phyloP scores from a whole-genome alignment of 805 yeast species.

The Ascoidea tarda region DNA sequence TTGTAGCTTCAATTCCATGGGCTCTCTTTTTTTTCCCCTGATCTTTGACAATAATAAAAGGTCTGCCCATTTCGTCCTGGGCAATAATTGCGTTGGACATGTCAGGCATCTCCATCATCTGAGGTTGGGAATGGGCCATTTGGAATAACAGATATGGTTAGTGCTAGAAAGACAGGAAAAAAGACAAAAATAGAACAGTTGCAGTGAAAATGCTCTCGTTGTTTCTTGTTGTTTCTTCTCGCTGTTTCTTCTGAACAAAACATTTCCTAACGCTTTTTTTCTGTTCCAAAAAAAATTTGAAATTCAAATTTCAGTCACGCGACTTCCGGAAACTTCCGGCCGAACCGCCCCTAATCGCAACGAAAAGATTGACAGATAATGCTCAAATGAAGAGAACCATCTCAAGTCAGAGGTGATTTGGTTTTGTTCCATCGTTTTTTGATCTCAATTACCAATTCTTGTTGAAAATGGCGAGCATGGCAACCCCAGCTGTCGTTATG shows the following conservation, averaged over 20 bases:
- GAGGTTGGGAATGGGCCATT: neutral
- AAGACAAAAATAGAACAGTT: neutral
- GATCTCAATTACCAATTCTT: too few relatives aligned
- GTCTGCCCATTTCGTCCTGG: slow-evolving; percentile 98
- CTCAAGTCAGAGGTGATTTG: too few relatives aligned
- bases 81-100: slow-evolving; percentile 97
- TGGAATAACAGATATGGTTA: neutral
- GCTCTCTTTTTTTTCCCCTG: slow-evolving; percentile 48
- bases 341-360: too few relatives aligned
- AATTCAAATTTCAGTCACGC: too few relatives aligned
- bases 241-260: too few relatives aligned
- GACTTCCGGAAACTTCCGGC: too few relatives aligned
- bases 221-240: too few relatives aligned
- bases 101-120: slow-evolving; percentile 24
- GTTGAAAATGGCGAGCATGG: neutral
- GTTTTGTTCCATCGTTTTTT: too few relatives aligned
- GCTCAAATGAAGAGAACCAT: too few relatives aligned
- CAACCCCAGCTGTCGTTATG: slow-evolving; percentile 76
- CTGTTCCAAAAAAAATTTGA: too few relatives aligned
- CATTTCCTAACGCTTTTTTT: too few relatives aligned
- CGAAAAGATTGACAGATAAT: too few relatives aligned
- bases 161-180: neutral
- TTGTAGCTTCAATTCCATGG: slow-evolving; percentile 68
- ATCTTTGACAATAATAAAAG: slow-evolving; percentile 93
- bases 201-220: neutral